Conservation (phyloP, 768 basidiomycete genomes). For the Kwoniella europaea region DNA sequence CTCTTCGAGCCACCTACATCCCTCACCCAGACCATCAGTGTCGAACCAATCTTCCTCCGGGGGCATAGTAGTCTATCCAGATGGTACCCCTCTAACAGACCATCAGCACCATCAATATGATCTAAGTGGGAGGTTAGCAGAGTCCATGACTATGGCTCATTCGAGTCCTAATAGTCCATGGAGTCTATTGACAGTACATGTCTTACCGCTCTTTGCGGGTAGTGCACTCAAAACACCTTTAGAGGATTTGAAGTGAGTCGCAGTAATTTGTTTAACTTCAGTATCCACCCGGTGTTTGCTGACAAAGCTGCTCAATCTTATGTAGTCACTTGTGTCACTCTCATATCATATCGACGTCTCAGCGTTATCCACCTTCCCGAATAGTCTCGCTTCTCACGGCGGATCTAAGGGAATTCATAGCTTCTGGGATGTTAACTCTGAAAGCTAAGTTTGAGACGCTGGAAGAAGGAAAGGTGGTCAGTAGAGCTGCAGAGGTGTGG, state of each 20-base stretch:
- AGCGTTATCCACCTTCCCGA: constrained; percentile 63
- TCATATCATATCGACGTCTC: constrained; percentile 48
- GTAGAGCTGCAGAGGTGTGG: constrained; percentile 84
- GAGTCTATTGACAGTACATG: constrained; percentile 80
- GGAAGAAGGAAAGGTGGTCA: constrained; percentile 78
- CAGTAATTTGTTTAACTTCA: background rate
- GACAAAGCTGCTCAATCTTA: too few relatives aligned
- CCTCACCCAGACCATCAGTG: constrained; percentile 28
- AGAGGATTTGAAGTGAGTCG: constrained; percentile 76
- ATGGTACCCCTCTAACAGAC: constrained; percentile 38
- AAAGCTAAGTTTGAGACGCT: constrained; percentile 78
- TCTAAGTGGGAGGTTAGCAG: constrained; percentile 17
- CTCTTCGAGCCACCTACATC: constrained; percentile 17
- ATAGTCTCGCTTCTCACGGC: constrained; percentile 74
- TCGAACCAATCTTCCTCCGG: constrained; percentile 23
- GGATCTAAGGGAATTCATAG: constrained; percentile 81
- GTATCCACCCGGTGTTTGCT: background rate
- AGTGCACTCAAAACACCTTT: constrained; percentile 83
- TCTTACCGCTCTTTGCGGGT: constrained; percentile 89
- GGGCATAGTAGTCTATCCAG: constrained; percentile 36
- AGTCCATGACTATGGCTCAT: constrained; percentile 45
- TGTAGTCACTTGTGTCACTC: constrained; percentile 48
- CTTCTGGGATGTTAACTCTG: constrained; percentile 87
- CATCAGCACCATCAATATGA: constrained; percentile 17
- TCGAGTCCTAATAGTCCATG: constrained; percentile 65